Base-by-base conservation (phyloP, 2,329 filamentous ascomycete species). In the Colletotrichum lini region DNA sequence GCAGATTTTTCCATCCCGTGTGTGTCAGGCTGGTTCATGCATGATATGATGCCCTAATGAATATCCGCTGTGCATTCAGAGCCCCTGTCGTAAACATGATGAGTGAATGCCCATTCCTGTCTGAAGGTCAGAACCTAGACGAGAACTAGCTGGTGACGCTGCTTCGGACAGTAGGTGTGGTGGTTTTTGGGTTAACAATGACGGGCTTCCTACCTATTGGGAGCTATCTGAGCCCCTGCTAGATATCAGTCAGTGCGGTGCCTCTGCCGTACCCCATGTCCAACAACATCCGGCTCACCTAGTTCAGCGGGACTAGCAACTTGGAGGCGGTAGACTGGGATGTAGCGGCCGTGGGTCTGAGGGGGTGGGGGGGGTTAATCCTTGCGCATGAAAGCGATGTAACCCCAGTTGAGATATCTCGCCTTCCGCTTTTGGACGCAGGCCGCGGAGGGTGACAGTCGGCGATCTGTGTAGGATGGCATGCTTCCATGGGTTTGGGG, bases 391-490 rank as follows among this genome's bases (percentile, higher is more conserved):
- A 16, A 56, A n/a, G 58, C 58, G 30, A 68, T 71, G 65, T 47
- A 63, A 71, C 68, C 64, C 45, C 45, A 53, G 8, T 4, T n/a
- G 30, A 62, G 52, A 68, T 63, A 68, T 63, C 40, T 63, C 58
- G 65, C 68, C 65, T 71, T 71, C 65, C 68, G 16, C 47, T 40
- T 68, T 45, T 8, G 65, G 65, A 67, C 15, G 59, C 45, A 15
- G 50, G 53, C 65, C 58, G 58, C 47, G 68, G 56, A 30, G 52
- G n/a, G 49, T 50, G 38, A 42, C 54, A 38, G 47, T 56, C 9
- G 49, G 56, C 26, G 21, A 70, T 66, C 67, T 42, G 3, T 35
- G 30, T 38, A 18, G 47, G 35, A 45, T 21, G 16, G 38, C 16
- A 63, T 53, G 45, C 9, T 23, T 68, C 23, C 56, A 42, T 54